Evolutionary conservation across 1,139 yeast genomes (phyloP), one percentile per base, ranked within the genome.

Genomic region (Yamadazyma membranifaciens): DNA sequence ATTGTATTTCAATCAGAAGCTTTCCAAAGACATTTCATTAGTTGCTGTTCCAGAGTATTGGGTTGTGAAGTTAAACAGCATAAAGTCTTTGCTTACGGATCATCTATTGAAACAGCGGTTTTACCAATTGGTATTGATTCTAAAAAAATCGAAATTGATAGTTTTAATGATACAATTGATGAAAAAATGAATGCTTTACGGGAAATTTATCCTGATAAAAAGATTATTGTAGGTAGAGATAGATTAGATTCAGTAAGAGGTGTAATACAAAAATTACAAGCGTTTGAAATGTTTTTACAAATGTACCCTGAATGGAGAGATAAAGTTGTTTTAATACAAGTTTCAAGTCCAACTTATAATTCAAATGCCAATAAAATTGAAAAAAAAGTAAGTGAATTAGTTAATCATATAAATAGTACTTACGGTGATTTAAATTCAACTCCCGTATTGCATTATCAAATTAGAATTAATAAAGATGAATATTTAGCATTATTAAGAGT

Each of bases 221-320:
- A 83, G 58, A 76, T 87, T 45, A 83, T 87, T 49, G 82, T 87
- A 34, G 95, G 95, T 27, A 78, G 95, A 61, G 96, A 87, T 57
- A 65, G 95, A 42, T 70, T 87, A 43, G 94, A 87, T 55, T 67
- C 81, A 9, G 95, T 86, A 16, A 75, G 94, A 49, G 95, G 95
- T 25, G 92, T 87, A 30, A 79, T 83, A 4, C 95, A 87, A 59
- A 87, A 87, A 55, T 61, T 87, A 35, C 84, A 85, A 60, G 94
- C 95, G 0, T 86, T 81, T 59, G 92, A 83, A 51, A 78, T 81
- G 67, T 87, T 92, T 52, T 69, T 92, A 50, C 87, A 83, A 45
- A 81, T 87, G 84, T 89, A 81, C 55, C 98, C 98, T 1, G 91
- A 88, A 54, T 88, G 95, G 95, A 73, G 86, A 46, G 89, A 83